Base-by-base conservation (phyloP, 805 yeast genomes). In the Saccharomycopsis fodiens region DNA sequence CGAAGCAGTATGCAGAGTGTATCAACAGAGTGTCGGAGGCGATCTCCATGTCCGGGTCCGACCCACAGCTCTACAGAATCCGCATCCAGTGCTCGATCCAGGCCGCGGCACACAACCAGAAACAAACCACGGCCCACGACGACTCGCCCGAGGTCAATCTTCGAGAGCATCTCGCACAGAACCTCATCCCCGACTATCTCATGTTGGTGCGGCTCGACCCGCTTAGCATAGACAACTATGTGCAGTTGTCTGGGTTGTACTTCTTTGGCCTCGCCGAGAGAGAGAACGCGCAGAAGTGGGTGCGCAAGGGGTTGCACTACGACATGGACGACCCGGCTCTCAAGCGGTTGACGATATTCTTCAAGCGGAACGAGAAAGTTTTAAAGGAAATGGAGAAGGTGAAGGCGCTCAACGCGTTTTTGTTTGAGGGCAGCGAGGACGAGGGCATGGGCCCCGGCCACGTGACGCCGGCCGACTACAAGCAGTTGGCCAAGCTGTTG, bases 241-340 rank as follows among this genome's bases (percentile, higher is more conserved):
- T 44, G 7, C 23, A 19, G 19, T 53, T 63, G 10, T 54, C 72
- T 1, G 56, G 62, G 1, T 59, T 76, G 17, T 73, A 73, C 46
- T 61, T 74, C 41, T 79, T 70, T 54, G 72, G 78, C 4, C 67
- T 78, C 34, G 65, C 68, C 32, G 76, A 77, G 35, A 76, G 71
- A 48, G 74, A 74, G 13, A 68, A 69, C 21, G 72, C 83, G 0
- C 62, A 74, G 55, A 68, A 61, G 48, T 67, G 70, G 34, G 67
- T 81, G 21, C 74, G 81, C 53, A 78, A 74, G 52, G 88, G 97
- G 59, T 65, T 91, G 41, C 78, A 83, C 45, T 71, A 77, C 37
- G 91, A 91, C 60, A 84, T 86, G 61, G 96, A 86, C 51, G 73
- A 72, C 52, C 64, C 64, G 15, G 56, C 72, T 25, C 73, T 85